Percentiles rank a stretch among this genome's conserved stretches.
Evolutionary conservation across 2,329 filamentous ascomycete genomes (phyloP).

Genomic region (Botrytis porri): DNA sequence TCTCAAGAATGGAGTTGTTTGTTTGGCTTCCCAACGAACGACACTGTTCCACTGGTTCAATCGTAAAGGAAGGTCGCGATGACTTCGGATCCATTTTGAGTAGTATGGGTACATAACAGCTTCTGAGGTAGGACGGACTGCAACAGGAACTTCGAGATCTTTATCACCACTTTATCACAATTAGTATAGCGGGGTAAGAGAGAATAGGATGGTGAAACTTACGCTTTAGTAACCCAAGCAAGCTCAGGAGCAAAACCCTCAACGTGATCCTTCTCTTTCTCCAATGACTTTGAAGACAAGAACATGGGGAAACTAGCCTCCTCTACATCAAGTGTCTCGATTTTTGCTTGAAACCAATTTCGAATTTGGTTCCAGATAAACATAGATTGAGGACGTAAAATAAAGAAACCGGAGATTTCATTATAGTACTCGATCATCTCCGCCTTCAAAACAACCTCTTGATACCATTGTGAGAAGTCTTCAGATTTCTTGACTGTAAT

Average conservation of each 20-base stretch:
- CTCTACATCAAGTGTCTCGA: conserved; percentile 88
- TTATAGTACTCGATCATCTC: conserved; percentile 95
- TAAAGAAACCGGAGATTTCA: conserved; percentile 95
- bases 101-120: conserved; percentile 95
- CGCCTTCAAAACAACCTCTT: conserved; percentile 94
- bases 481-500: conserved; percentile 83
- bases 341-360: conserved; percentile 68
- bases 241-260: conserved; percentile 97
- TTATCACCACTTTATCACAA: conserved; percentile 68
- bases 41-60: conserved; percentile 97
- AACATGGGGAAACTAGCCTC: conserved; percentile 98
- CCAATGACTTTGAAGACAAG: conserved; percentile 82
- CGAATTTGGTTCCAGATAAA: conserved; percentile 65
- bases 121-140: conserved; percentile 66
- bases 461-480: conserved; percentile 94
- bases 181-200: conserved; percentile 30
- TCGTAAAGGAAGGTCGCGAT: conserved; percentile 89
- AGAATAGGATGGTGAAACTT: conserved; percentile 39
- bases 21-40: conserved; percentile 96
- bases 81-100: conserved; percentile 93
- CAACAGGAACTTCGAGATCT: conserved; percentile 78
- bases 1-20: conserved; percentile 80
- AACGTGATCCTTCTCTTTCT: conserved; percentile 83
- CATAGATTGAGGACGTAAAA: conserved; percentile 72
- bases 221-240: conserved; percentile 84